phyloP scores from a whole-genome alignment of 73 alveolate species.

The Diophrys sp. region DNA sequence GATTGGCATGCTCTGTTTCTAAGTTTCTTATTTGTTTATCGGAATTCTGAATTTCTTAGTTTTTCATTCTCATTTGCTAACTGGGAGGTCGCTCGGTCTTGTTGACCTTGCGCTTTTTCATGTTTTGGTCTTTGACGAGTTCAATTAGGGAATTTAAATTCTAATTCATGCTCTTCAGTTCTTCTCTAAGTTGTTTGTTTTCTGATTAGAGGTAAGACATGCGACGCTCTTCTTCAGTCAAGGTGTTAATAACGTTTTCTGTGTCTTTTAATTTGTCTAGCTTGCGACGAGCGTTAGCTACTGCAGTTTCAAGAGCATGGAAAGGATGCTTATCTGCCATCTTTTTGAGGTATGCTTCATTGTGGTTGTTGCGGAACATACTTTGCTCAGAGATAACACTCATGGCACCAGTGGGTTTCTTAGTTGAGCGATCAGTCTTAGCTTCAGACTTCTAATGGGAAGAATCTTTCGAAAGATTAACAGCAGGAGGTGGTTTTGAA shows the following conservation, averaged over 20 bases:
- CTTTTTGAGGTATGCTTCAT: conserved; percentile 10
- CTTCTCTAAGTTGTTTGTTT: conserved; percentile 16
- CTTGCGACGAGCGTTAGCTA: conserved; percentile 5
- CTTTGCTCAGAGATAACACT: neutral
- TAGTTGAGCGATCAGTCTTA: neutral
- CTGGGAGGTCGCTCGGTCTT: conserved; percentile 24
- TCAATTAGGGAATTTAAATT: conserved; percentile 40
- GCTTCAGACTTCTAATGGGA: neutral
- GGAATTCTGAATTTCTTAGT: conserved; percentile 38
- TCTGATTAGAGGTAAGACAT: conserved; percentile 7
- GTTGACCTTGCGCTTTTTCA: conserved; percentile 31
- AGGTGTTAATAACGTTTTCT: neutral
- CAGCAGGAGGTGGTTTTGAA: neutral
- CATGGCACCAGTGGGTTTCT: neutral
- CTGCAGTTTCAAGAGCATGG: conserved; percentile 14
- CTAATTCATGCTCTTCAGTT: conserved; percentile 31
- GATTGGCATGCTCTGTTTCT: conserved; percentile 17
- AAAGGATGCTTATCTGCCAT: conserved; percentile 21
- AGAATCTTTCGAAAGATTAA: too few species aligned
- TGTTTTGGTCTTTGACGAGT: conserved; percentile 32
- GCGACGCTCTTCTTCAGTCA: neutral
- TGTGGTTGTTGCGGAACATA: neutral
- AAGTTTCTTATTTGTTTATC: conserved; percentile 31
- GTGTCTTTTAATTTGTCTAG: conserved; percentile 12
- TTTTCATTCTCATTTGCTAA: conserved; percentile 8